Percentiles rank a stretch among this genome's conserved stretches.
Conservation (phyloP, 495 filamentous ascomycete species). For the Penicillium dipodomyicola region DNA sequence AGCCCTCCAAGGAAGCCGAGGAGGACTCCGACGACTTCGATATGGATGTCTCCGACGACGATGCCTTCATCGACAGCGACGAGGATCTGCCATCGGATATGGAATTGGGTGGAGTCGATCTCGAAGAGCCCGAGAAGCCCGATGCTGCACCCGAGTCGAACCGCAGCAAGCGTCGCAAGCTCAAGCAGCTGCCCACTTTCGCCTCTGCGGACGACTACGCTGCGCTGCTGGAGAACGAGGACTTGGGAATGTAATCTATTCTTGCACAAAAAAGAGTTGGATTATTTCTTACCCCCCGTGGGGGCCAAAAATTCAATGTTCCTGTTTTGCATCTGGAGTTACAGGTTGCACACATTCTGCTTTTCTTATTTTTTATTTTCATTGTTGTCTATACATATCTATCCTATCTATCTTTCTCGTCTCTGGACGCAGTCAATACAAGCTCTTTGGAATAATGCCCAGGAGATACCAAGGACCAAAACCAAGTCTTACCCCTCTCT, state of each 20-base stretch:
- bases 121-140: slow-evolving; percentile 30
- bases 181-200: slow-evolving; percentile 87
- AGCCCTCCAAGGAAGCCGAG: slow-evolving; percentile 42
- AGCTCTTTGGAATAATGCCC: background rate
- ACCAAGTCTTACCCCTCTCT: background rate
- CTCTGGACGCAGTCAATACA: background rate
- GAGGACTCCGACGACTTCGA: slow-evolving; percentile 50
- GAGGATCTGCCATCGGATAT: slow-evolving; percentile 55
- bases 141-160: slow-evolving; percentile 43
- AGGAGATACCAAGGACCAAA: background rate
- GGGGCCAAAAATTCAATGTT: slow-evolving; percentile 9
- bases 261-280: background rate
- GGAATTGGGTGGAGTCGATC: slow-evolving; percentile 40
- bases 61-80: slow-evolving; percentile 53
- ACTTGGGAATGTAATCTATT: slow-evolving; percentile 52
- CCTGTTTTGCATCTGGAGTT: slow-evolving; percentile 13
- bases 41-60: slow-evolving; percentile 52
- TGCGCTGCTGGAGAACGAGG: slow-evolving; percentile 73
- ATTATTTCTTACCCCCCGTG: slow-evolving; percentile 6
- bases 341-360: slow-evolving; percentile 1
- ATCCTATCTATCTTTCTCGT: background rate
- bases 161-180: slow-evolving; percentile 72
- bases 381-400: slow-evolving; percentile 5
- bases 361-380: slow-evolving; percentile 1
- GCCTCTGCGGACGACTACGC: slow-evolving; percentile 93